phyloP scores from a whole-genome alignment of 192 early-diverging fungal species.

The Backusella tuberculispora region DNA sequence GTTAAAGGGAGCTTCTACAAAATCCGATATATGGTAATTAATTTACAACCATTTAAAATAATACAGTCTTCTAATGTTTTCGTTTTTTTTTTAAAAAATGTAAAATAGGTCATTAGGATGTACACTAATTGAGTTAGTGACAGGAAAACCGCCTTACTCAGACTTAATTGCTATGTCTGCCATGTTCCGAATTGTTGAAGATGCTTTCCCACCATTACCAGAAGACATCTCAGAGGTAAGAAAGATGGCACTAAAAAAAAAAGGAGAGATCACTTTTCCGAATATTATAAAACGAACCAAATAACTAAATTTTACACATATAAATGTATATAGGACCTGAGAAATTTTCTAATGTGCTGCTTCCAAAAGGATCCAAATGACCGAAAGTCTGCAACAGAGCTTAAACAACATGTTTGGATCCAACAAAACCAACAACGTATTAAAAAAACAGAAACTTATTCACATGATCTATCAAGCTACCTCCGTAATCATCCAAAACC shows the following conservation, averaged over 20 bases:
- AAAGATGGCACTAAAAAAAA: neutral
- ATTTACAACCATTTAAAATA: neutral
- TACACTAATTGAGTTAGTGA: slow-evolving; percentile 90
- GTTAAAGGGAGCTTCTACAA: slow-evolving; percentile 82
- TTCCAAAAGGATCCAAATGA: slow-evolving; percentile 80
- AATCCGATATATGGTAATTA: slow-evolving; percentile 89
- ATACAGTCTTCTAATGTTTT: slow-evolving; percentile 6
- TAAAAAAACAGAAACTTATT: slow-evolving; percentile 21
- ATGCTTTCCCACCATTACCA: slow-evolving; percentile 87
- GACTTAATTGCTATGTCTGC: slow-evolving; percentile 87
- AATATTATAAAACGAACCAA: neutral
- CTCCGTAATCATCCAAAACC: slow-evolving; percentile 13
- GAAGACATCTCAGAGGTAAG: slow-evolving; percentile 67
- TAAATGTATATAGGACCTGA: slow-evolving; percentile 54
- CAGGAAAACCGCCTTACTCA: slow-evolving; percentile 91
- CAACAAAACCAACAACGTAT: slow-evolving; percentile 40
- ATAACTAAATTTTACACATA: neutral
- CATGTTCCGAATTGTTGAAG: slow-evolving; percentile 94
- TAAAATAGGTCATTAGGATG: slow-evolving; percentile 80
- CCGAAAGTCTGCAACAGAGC: slow-evolving; percentile 72
- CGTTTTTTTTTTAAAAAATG: slow-evolving; percentile 8
- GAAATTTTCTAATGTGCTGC: slow-evolving; percentile 82
- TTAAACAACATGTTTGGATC: slow-evolving; percentile 84
- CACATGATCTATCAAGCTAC: slow-evolving; percentile 21
- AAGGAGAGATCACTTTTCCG: neutral